phyloP scores from a whole-genome alignment of 2,329 filamentous ascomycete species.

The Cryphonectria parasitica region DNA sequence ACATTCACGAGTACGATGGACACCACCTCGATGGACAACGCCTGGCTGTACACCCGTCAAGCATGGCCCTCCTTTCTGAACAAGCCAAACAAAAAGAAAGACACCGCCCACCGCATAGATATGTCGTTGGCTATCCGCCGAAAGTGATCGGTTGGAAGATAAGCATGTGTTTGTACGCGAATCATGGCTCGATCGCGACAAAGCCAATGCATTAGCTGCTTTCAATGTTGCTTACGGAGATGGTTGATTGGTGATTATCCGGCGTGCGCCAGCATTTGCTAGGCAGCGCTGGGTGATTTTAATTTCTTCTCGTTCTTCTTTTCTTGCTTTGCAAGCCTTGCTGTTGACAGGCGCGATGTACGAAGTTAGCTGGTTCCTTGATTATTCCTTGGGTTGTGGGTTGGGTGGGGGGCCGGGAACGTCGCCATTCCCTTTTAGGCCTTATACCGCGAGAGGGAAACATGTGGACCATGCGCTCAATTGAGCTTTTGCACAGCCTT shows the following conservation, averaged over 20 bases:
- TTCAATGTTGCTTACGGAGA: too few relatives aligned
- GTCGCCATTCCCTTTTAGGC: not conserved
- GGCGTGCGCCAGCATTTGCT: too few relatives aligned
- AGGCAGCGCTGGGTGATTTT: not conserved
- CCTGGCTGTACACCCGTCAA: too few relatives aligned
- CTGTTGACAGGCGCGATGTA: not conserved
- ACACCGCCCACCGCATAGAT: too few relatives aligned
- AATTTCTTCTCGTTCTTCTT: too few relatives aligned
- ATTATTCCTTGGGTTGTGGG: not conserved
- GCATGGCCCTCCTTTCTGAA: too few relatives aligned
- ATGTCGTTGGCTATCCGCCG: too few relatives aligned
- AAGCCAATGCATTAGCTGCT: too few relatives aligned
- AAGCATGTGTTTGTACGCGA: not conserved
- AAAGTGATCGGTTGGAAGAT: not conserved
- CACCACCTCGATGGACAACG: too few relatives aligned
- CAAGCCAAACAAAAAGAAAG: too few relatives aligned
- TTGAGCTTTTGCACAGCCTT: not conserved
- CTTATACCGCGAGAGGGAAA: not conserved
- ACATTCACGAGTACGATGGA: too few relatives aligned
- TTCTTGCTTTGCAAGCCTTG: not conserved
- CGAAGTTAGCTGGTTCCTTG: not conserved
- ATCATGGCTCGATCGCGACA: not conserved
- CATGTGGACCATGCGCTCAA: not conserved
- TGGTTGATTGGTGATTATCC: not conserved
- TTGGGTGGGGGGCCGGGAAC: too few relatives aligned